Conservation (phyloP, 352 stramenopile genomes). For the Pythium vanterpoolii region DNA sequence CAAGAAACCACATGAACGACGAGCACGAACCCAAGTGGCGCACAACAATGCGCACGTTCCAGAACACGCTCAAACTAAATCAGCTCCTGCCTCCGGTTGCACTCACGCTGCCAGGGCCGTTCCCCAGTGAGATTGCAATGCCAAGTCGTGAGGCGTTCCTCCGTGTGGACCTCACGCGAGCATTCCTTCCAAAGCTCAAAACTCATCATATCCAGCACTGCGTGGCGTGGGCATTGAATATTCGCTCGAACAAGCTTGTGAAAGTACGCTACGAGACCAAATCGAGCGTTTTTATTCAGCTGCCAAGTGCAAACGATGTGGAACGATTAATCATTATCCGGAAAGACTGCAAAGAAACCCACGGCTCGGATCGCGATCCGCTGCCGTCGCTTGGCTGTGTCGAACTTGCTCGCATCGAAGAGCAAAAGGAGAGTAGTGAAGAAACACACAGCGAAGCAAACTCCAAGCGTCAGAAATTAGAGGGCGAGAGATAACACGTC, state of each 20-base stretch:
- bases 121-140: slow-evolving; percentile 17
- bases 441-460: slow-evolving; percentile 3
- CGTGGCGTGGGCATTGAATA: slow-evolving; percentile 44
- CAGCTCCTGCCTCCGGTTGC: slow-evolving; percentile 47
- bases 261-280: slow-evolving; percentile 20
- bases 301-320: slow-evolving; percentile 8
- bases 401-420: slow-evolving; percentile 9
- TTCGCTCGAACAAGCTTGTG: slow-evolving; percentile 18
- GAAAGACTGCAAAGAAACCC: slow-evolving; percentile 3
- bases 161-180: slow-evolving; percentile 51
- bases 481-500: background rate
- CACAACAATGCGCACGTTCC: slow-evolving; percentile 42
- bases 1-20: background rate
- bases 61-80: slow-evolving; percentile 37
- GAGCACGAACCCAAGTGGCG: background rate
- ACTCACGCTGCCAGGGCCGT: slow-evolving; percentile 15
- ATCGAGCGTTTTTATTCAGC: slow-evolving; percentile 15
- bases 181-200: slow-evolving; percentile 41
- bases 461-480: slow-evolving; percentile 5
- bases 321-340: slow-evolving; percentile 14
- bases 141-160: slow-evolving; percentile 53
- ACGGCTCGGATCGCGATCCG: slow-evolving; percentile 18
- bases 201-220: slow-evolving; percentile 78
- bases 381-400: slow-evolving; percentile 24
- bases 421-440: background rate